Base-by-base conservation (phyloP, 2,329 filamentous ascomycete genomes). In the Colletotrichum lindemuthianum region DNA sequence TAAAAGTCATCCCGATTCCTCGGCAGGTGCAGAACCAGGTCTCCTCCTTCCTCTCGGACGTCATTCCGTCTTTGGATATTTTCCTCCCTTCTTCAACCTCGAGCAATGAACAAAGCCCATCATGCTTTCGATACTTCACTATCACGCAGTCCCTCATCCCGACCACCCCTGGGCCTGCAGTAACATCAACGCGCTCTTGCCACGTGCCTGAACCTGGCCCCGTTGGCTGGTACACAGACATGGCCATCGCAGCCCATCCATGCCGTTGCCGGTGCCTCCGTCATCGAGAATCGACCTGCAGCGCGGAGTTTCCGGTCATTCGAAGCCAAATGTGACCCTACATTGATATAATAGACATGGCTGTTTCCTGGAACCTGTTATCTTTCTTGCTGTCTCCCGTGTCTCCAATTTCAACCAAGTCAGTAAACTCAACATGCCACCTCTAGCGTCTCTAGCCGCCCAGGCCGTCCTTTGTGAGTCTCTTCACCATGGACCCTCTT, bases 401-500 rank as follows among this genome's bases (percentile, higher is more conserved):
- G 47, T 13, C 45, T 2, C 7, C 43, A 24, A 39, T n/a, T 15
- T 43, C 2, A 43, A 8, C 13, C 43, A 36, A 37, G 34, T 8
- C 37, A 10, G 41, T 39, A 15, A 49, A 12, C 12, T 52, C 11
- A 12, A 12, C 9, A 65, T 65, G 63, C 40, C 61, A 4, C 47
- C 58, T 4, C 12, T 51, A 36, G 33, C 47, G n/a, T 57, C 40
- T 11, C n/a, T 41, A 24, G 58, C 51, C 58, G 40, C 63, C 41
- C 55, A 53, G 49, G 63, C 66, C 37, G 60, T 54, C 44, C 50
- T 56, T 52, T 43, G 66, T 65, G 49, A 44, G 66, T 49, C 2
- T 32, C 12, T 24, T 24, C 8, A 24, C 34, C 33, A 8, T n/a
- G n/a, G n/a, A n/a, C 13, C 16, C 43, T 15, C 15, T 45, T 45